Evolutionary conservation across 169 alveolate genomes (phyloP).

Genomic region (Plasmodium reichenowi): DNA sequence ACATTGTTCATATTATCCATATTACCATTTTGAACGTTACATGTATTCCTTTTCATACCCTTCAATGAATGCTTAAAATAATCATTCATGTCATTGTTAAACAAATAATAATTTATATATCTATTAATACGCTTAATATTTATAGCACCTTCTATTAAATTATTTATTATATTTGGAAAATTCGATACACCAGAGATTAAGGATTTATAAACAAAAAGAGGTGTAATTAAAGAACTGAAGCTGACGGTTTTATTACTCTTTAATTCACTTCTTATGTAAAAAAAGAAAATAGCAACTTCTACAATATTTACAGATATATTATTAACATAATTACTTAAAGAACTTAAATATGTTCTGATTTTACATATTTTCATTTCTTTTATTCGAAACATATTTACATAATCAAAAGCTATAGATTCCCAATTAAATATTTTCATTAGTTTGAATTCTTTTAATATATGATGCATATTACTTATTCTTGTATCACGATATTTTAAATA

Average conservation of each 20-base stretch:
- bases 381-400: slow-evolving; percentile 33
- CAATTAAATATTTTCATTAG: slow-evolving; percentile 74
- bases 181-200: slow-evolving; percentile 40
- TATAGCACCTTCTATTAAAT: slow-evolving; percentile 42
- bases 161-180: slow-evolving; percentile 41
- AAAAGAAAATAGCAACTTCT: slow-evolving; percentile 55
- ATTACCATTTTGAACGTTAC: background rate
- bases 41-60: background rate
- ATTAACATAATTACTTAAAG: slow-evolving; percentile 34
- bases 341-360: slow-evolving; percentile 13
- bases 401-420: slow-evolving; percentile 72
- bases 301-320: slow-evolving; percentile 23
- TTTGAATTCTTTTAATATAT: slow-evolving; percentile 54
- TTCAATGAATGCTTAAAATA: slow-evolving; percentile 26
- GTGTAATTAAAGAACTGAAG: slow-evolving; percentile 48
- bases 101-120: slow-evolving; percentile 27
- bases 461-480: slow-evolving; percentile 59
- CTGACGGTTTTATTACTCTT: slow-evolving; percentile 21
- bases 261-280: slow-evolving; percentile 29
- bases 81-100: slow-evolving; percentile 39
- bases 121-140: slow-evolving; percentile 37
- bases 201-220: slow-evolving; percentile 56
- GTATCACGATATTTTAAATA: slow-evolving; percentile 51
- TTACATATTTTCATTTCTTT: slow-evolving; percentile 52
- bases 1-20: too few species aligned